phyloP scores from a whole-genome alignment of 2,329 filamentous ascomycete species.

The Apiospora kogelbergensis region DNA sequence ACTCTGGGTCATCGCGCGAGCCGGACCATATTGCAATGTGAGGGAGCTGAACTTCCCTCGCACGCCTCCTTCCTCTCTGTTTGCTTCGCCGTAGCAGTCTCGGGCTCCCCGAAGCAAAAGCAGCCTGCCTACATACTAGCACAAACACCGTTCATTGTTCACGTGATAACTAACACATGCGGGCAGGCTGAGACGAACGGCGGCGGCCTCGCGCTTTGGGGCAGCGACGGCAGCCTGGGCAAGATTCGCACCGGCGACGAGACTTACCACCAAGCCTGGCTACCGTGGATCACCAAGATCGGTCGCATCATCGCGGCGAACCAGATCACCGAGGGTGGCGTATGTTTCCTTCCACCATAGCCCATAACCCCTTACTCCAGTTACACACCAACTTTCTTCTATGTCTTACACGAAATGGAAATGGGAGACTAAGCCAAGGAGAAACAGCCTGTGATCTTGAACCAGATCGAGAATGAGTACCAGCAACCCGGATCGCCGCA shows the following conservation, averaged over 20 bases:
- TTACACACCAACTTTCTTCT: no score
- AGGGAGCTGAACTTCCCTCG: background rate
- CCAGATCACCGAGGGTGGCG: conserved; percentile 48
- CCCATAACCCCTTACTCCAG: no score
- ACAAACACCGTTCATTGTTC: background rate
- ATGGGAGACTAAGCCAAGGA: background rate
- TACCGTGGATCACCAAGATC: conserved; percentile 45
- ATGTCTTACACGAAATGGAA: background rate
- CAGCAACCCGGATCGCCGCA: conserved; percentile 41
- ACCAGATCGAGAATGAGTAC: conserved; percentile 55
- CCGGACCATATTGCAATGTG: conserved; percentile 50
- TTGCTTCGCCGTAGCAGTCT: background rate
- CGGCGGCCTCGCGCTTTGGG: conserved; percentile 44
- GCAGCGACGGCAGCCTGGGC: conserved; percentile 42
- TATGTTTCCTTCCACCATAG: background rate
- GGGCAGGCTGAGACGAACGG: conserved; percentile 44
- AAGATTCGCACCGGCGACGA: conserved; percentile 40
- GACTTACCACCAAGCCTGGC: conserved; percentile 44
- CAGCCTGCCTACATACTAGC: background rate
- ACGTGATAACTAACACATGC: background rate
- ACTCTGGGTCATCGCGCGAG: conserved; percentile 49
- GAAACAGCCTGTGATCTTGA: conserved; percentile 43
- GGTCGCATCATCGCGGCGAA: conserved; percentile 46
- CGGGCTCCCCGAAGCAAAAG: background rate
- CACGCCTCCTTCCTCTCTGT: background rate